These are phyloP conservation scores for Clitopilus passeckerianus DNA, from an alignment of 768 basidiomycete species.

Conservation along the genomic window DNA sequence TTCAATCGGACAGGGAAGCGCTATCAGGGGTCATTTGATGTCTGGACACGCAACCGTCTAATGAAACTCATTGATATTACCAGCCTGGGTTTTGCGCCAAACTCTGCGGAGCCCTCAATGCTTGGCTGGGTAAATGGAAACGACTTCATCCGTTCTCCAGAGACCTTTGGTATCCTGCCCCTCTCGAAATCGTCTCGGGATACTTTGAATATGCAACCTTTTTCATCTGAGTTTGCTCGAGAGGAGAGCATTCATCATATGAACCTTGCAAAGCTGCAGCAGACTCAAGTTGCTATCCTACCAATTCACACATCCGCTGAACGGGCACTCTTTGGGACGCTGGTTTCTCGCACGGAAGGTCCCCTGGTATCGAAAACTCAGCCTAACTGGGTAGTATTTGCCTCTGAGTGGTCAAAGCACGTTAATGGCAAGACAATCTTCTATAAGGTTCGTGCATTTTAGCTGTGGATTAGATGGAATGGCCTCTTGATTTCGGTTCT, in stretches of 20 bases:
- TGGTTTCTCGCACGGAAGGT: conserved; percentile 1
- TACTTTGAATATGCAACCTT: conserved; percentile 11
- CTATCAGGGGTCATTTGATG: conserved; percentile 14
- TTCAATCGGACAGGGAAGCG: conserved; percentile 12
- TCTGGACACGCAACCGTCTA: conserved; percentile 11
- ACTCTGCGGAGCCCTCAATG: not conserved
- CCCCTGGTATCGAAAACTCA: not conserved
- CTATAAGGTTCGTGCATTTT: conserved; percentile 4
- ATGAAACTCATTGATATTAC: conserved; percentile 1
- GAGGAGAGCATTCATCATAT: conserved; percentile 9
- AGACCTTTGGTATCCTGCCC: conserved; percentile 16
- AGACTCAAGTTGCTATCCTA: conserved; percentile 18
- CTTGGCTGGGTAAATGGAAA: conserved; percentile 15
- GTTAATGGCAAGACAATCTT: conserved; percentile 8
- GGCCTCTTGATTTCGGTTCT: not conserved
- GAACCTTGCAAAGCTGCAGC: conserved; percentile 17
- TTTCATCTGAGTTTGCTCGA: not conserved
- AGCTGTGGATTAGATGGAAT: not conserved
- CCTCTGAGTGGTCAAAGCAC: conserved; percentile 8
- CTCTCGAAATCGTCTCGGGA: conserved; percentile 8
- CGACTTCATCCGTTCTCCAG: conserved; percentile 9
- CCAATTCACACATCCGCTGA: conserved; percentile 21
- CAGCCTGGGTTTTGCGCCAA: not conserved
- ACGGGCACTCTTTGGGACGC: conserved; percentile 12
- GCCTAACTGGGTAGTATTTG: conserved; percentile 10